Percentiles rank a stretch among this genome's conserved stretches.
phyloP scores from a whole-genome alignment of 345 rosid species.

The Aquilaria malaccensis region DNA sequence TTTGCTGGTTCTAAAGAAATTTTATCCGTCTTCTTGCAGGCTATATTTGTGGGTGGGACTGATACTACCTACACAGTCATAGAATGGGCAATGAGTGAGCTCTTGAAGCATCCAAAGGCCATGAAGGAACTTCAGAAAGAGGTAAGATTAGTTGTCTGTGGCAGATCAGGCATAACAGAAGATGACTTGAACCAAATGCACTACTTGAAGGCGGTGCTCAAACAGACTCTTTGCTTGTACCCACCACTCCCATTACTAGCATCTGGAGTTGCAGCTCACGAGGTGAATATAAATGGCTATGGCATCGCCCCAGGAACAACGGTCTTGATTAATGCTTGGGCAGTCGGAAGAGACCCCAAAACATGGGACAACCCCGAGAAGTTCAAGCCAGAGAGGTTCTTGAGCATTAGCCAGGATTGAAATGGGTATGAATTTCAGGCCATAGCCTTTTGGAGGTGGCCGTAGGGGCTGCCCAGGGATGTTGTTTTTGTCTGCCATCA shows the following conservation, averaged over 20 bases:
- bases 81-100: conserved; percentile 1
- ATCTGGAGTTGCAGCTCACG: neutral
- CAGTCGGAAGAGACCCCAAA: conserved; percentile 3
- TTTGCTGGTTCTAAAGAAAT: too few species aligned
- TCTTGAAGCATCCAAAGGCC: neutral
- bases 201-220: conserved; percentile 5
- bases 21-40: conserved; percentile 22
- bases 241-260: neutral
- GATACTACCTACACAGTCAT: conserved; percentile 18
- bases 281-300: neutral
- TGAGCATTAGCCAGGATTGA: neutral
- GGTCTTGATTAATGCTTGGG: conserved; percentile 4
- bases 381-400: conserved; percentile 1
- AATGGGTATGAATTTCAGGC: neutral
- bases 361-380: conserved; percentile 2
- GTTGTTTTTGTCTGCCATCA: neutral
- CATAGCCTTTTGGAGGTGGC: conserved; percentile 2
- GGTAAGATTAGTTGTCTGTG: neutral
- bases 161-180: neutral
- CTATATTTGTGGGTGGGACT: conserved; percentile 31
- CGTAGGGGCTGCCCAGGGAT: conserved; percentile 6
- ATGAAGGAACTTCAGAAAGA: conserved; percentile 7
- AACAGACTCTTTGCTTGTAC: conserved; percentile 8
- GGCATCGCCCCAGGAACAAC: neutral
- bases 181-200: conserved; percentile 1